Percentiles rank a stretch among this genome's conserved stretches.
Conservation (phyloP, 768 basidiomycete species). For the Pleurotus giganteus region DNA sequence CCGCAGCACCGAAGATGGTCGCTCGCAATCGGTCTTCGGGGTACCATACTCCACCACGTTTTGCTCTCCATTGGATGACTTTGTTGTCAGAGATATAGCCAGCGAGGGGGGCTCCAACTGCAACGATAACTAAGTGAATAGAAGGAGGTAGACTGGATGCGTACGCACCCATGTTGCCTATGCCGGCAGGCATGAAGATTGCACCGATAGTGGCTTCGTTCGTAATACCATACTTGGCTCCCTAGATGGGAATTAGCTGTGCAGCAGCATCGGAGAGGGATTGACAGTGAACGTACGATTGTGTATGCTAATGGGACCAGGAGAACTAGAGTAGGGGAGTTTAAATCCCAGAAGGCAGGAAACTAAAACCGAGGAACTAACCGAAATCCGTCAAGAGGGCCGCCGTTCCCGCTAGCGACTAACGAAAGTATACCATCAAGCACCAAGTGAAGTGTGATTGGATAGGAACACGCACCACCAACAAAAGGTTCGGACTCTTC, state of each 20-base stretch:
- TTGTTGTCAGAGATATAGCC: constrained; percentile 44
- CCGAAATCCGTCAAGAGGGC: constrained; percentile 37
- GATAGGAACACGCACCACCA: constrained; percentile 42
- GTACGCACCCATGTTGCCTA: constrained; percentile 39
- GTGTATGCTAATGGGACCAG: constrained; percentile 51
- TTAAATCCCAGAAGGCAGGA: background rate
- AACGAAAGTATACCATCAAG: background rate
- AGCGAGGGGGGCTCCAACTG: constrained; percentile 47
- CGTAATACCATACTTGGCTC: constrained; percentile 36
- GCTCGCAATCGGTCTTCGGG: constrained; percentile 53
- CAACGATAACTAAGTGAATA: background rate
- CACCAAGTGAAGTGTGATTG: too few species aligned
- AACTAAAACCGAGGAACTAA: constrained; percentile 17
- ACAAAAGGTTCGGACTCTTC: constrained; percentile 56
- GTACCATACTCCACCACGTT: constrained; percentile 41
- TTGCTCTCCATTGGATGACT: constrained; percentile 35
- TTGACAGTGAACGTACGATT: constrained; percentile 30
- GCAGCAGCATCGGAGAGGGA: background rate
- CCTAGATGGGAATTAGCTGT: constrained; percentile 27
- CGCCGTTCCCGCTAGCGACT: background rate
- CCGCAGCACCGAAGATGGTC: constrained; percentile 31
- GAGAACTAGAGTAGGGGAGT: constrained; percentile 19
- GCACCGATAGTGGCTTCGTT: constrained; percentile 42
- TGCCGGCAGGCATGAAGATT: constrained; percentile 37
- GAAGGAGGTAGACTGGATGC: background rate